Conservation (phyloP, 192 early-diverging fungal species). For the Coemansia sp. region DNA sequence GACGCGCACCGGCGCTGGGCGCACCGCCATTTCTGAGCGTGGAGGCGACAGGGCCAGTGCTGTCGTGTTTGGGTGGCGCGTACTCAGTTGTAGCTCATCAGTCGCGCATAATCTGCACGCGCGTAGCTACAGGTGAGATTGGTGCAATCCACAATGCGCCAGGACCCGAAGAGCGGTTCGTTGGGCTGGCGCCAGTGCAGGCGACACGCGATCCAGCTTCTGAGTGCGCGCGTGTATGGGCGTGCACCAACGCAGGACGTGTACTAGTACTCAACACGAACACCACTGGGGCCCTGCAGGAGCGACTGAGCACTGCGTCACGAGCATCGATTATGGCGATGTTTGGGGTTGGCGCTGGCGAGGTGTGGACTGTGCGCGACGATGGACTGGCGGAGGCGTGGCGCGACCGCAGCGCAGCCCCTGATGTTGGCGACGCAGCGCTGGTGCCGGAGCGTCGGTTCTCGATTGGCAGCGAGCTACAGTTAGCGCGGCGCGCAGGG, state of each 20-base stretch:
- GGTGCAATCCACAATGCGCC: slow-evolving; percentile 47
- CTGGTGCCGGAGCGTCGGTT: slow-evolving; percentile 34
- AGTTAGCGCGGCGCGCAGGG: slow-evolving; percentile 22
- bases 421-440: slow-evolving; percentile 11
- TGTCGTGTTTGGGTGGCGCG: slow-evolving; percentile 40
- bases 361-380: slow-evolving; percentile 48
- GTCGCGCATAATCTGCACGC: slow-evolving; percentile 45
- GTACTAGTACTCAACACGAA: slow-evolving; percentile 36
- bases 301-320: slow-evolving; percentile 19
- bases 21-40: slow-evolving; percentile 37
- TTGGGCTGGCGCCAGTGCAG: slow-evolving; percentile 36
- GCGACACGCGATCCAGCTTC: slow-evolving; percentile 15
- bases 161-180: slow-evolving; percentile 51
- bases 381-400: slow-evolving; percentile 42
- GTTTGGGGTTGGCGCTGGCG: slow-evolving; percentile 28
- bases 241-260: slow-evolving; percentile 30
- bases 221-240: slow-evolving; percentile 41
- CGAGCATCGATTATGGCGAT: slow-evolving; percentile 17
- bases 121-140: slow-evolving; percentile 46
- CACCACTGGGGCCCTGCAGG: slow-evolving; percentile 21
- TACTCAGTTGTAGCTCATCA: slow-evolving; percentile 38
- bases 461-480: slow-evolving; percentile 32
- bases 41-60: slow-evolving; percentile 13
- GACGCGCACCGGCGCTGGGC: slow-evolving; percentile 39
- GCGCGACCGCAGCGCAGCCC: slow-evolving; percentile 24